Base-by-base conservation (phyloP, 2,329 filamentous ascomycete genomes). In the Cercospora zeae-maydis region DNA sequence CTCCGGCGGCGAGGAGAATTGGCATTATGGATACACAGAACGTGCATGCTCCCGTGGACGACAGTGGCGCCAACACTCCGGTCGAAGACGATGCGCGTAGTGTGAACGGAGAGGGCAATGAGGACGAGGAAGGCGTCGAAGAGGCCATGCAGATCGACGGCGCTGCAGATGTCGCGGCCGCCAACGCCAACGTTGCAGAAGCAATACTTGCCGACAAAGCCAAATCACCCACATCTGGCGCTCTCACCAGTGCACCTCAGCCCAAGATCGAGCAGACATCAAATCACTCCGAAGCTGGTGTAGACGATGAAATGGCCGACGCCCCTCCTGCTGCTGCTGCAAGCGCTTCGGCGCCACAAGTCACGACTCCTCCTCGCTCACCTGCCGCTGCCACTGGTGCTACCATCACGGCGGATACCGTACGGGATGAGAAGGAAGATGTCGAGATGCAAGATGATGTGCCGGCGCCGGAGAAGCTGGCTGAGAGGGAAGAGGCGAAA, bases 21-120 rank as follows among this genome's bases (percentile, higher is more conserved):
- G 85, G 88, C 63, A 86, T 88, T 61, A 84, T 83, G 75, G 86
- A 87, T 68, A 84, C 83, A 71, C 79, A 81, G 58, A 87, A 88
- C 65, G 78, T 84, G 1, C 78, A 86, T 66, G 78, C 79, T n/a
- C 78, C 78, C 13, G 67, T 67, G 30, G 83, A 83, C 24, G 80
- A 84, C 37, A 84, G 82, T 67, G 83, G 79, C 30, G 74, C 81
- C 72, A 55, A 83, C 79, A 62, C 73, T 8, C 71, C 73, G 5
- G 64, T 67, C 49, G 70, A 70, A 11, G 72, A 73, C 13, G 73
- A 73, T 54, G 62, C 69, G 24, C 67, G 70, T 14, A 74, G 72
- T 60, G 53, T 71, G 42, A 73, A 74, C 51, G 72, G 72, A 11
- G 71, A 74, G 59, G 69, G 65, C 7, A 65, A 69, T 8, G 61